Evolutionary conservation across 306 rosid species (phyloP), one percentile per base, ranked within the genome.

Genomic region (Cucurbita argyrosperma): DNA sequence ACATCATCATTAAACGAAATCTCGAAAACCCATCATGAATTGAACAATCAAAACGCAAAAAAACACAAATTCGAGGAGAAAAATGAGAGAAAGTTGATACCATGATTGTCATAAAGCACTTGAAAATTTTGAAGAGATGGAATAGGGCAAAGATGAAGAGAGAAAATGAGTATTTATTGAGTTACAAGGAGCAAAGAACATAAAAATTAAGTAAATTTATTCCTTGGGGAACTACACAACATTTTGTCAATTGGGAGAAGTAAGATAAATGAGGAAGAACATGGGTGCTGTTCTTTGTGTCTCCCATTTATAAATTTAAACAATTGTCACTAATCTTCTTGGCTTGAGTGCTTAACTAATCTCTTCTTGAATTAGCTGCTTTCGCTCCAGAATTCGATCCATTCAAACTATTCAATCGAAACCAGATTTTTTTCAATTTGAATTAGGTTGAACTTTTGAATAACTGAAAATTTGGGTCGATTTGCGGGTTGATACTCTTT

Each of bases 51-150:
- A 51, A 63, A 69, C 59, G 69, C 74, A 71, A 56, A 15, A 23
- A 38, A 3, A 61, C 1, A 71, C 4, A 51, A 15, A 15, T 8
- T 14, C 18, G 6, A 8, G 42, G 50, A 63, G 40, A 42, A 37
- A 40, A 42, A 56, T 39, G 51, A 30, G 30, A 54, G 7, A 46
- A 59, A 74, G 76, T 21, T 73, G 15, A 63, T 71, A 94, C 99
- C 99, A 94, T 94, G 90, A 90, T 90, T 80, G 77, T 14, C 78
- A 75, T 35, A 79, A 77, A 81, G 75, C 78, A 54, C 67, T 70
- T 76, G 63, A 35, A 78, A 70, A 74, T 14, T 60, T 71, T 76
- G 55, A 75, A 69, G 63, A 7, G 43, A 55, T 11, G 72, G 80
- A 84, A 81, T 80, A 71, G 72, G 39, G 74, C 74, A 69, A 47